Evolutionary conservation across 805 yeast genomes (phyloP), one percentile per base, ranked within the genome.

Genomic region (Cyberlindnera bimundalis): DNA sequence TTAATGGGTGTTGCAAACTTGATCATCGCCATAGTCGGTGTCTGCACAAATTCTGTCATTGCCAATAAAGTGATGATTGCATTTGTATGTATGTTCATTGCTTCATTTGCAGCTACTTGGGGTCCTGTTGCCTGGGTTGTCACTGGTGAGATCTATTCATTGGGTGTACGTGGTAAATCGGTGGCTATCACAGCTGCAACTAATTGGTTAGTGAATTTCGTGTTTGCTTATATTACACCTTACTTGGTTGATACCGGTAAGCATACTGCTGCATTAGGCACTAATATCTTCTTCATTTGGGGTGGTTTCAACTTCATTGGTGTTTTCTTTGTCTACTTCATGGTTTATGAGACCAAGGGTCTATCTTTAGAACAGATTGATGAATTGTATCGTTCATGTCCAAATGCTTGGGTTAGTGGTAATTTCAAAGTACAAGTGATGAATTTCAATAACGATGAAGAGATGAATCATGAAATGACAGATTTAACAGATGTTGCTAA

Each of bases 71-170:
- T 76, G 14, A 72, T 76, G 78, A 67, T 78, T 46, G 73, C 77
- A 5, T 78, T 85, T 59, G 79, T 84, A 19, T 84, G 91, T 57
- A 45, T 74, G 2, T 85, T 84, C 54, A 84, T 85, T 53, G 84
- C 87, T 3, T 76, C 81, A 38, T 85, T 82, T 61, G 89, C 93
- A 1, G 71, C 86, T 7, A 74, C 88, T 5, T 85, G 93, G 93
- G 95, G 91, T 50, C 91, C 91, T 11, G 74, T 77, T 25, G 80
- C 76, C 14, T 85, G 93, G 93, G 93, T 79, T 17, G 62, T 76
- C 20, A 72, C 76, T 20, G 79, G 81, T 37, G 84, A 78, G 60
- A 70, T 84, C 34, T 85, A 74, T 59, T 80, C 87, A 19, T 67
- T 85, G 38, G 78, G 87, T 34, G 78, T 84, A 23, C 73, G 95